Conservation (phyloP, 176 grass and related monocot species). For the Urochloa ruziziensis region DNA sequence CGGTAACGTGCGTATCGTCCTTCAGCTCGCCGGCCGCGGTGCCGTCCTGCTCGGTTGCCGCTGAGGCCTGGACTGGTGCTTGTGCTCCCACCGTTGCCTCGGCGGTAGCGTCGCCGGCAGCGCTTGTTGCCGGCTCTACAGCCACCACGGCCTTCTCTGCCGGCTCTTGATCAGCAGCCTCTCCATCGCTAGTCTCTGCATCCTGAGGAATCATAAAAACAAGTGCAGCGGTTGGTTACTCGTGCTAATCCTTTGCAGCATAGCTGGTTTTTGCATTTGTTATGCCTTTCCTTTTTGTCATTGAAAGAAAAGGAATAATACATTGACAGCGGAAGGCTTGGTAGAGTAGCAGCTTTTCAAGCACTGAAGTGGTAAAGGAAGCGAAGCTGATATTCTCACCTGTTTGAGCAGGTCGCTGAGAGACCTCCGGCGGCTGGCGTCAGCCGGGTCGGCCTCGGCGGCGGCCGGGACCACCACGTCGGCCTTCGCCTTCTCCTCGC, state of each 20-base stretch:
- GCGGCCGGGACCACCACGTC: neutral
- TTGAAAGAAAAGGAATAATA: neutral
- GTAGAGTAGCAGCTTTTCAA: neutral
- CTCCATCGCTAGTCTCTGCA: neutral
- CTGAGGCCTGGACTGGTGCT: neutral
- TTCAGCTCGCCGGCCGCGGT: neutral
- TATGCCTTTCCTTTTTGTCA: neutral
- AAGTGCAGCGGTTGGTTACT: neutral
- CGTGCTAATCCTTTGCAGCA: neutral
- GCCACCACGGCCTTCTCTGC: neutral
- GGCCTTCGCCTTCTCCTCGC: constrained; percentile 25
- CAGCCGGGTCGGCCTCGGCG: constrained; percentile 19
- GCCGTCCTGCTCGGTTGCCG: neutral
- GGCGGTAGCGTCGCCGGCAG: neutral
- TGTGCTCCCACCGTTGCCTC: neutral
- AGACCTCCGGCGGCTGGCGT: constrained; percentile 43
- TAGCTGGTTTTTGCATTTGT: neutral
- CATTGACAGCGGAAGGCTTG: neutral
- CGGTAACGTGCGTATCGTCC: neutral
- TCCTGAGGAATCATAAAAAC: neutral
- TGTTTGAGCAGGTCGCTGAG: constrained; percentile 52
- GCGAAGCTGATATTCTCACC: constrained; percentile 14
- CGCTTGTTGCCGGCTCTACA: neutral
- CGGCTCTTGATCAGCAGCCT: neutral
- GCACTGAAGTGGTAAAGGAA: neutral